Evolutionary conservation across 2,329 filamentous ascomycete genomes (phyloP).

Genomic region (Ophiocordyceps sinensis): DNA sequence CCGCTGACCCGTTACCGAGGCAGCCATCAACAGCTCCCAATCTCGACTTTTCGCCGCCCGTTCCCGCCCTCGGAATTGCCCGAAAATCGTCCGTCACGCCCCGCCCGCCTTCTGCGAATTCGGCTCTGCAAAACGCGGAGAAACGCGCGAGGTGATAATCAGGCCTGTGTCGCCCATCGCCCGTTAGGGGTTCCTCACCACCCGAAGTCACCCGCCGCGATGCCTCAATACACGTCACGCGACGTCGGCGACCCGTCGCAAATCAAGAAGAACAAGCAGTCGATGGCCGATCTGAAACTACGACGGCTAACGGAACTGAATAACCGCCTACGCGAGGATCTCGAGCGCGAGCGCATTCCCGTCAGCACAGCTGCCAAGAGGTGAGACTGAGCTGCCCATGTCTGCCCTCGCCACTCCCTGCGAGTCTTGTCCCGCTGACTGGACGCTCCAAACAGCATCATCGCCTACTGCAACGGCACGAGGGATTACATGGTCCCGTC

Average conservation of each 20-base stretch:
- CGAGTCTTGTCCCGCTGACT: not conserved
- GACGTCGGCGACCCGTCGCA: slow-evolving; percentile 54
- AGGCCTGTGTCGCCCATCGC: slow-evolving; percentile 4
- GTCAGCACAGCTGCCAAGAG: slow-evolving; percentile 86
- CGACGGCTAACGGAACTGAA: slow-evolving; percentile 93
- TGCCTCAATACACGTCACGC: slow-evolving; percentile 53
- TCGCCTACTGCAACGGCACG: slow-evolving; percentile 94
- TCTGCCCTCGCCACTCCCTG: no score
- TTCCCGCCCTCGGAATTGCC: not conserved
- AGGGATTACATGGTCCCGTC: slow-evolving; percentile 98
- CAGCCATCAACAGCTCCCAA: not conserved
- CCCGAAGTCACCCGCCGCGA: slow-evolving; percentile 23
- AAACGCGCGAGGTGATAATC: not conserved
- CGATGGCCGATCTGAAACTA: slow-evolving; percentile 96
- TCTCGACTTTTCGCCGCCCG: not conserved
- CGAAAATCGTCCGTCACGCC: not conserved
- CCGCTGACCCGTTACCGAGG: not conserved
- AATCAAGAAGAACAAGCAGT: slow-evolving; percentile 91
- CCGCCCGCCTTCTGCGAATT: not conserved
- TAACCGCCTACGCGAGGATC: slow-evolving; percentile 85
- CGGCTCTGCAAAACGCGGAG: not conserved
- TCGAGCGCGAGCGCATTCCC: slow-evolving; percentile 88
- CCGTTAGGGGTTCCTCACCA: not conserved
- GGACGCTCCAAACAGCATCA: slow-evolving; percentile 52
- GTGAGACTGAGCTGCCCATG: slow-evolving; percentile 29